These are phyloP conservation scores for Penicillium brasilianum DNA, from an alignment of 2,329 filamentous ascomycete species.

Conservation along the genomic window DNA sequence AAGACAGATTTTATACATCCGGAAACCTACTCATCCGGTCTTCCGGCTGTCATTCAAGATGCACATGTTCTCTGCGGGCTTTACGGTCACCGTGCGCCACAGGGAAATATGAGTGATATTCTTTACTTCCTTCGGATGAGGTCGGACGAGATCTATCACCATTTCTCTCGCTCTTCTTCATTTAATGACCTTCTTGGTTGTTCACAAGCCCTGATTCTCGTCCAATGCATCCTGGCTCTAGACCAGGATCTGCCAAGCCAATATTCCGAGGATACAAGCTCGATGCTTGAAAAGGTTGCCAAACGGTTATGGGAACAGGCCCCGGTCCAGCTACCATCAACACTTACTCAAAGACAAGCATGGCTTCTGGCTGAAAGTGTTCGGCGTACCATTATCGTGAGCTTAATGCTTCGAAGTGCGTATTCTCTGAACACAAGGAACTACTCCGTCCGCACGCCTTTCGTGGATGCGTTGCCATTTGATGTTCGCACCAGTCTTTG, in stretches of 20 bases:
- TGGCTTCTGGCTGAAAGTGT: constrained; percentile 42
- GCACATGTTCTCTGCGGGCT: constrained; percentile 11
- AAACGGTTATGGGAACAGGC: not conserved
- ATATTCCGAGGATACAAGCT: not conserved
- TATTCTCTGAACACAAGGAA: constrained; percentile 36
- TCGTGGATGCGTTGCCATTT: constrained; percentile 37
- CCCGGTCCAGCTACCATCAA: constrained; percentile 31
- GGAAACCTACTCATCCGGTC: constrained; percentile 20
- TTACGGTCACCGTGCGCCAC: not conserved
- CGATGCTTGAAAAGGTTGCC: not conserved
- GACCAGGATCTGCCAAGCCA: constrained; percentile 18
- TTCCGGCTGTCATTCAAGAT: constrained; percentile 24
- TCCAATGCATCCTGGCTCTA: constrained; percentile 33
- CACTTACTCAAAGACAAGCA: constrained; percentile 32
- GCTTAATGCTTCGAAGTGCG: constrained; percentile 37
- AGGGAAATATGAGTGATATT: not conserved
- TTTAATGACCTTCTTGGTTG: constrained; percentile 35
- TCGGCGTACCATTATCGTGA: constrained; percentile 40
- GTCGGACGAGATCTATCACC: not conserved
- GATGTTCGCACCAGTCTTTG: constrained; percentile 33
- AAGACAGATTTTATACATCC: constrained; percentile 37
- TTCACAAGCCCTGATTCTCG: constrained; percentile 33
- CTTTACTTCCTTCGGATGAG: not conserved
- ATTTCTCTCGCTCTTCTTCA: constrained; percentile 9
- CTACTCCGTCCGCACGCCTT: constrained; percentile 36